Evolutionary conservation across 148 eudicot genomes (phyloP).

Genomic region (Silene latifolia): DNA sequence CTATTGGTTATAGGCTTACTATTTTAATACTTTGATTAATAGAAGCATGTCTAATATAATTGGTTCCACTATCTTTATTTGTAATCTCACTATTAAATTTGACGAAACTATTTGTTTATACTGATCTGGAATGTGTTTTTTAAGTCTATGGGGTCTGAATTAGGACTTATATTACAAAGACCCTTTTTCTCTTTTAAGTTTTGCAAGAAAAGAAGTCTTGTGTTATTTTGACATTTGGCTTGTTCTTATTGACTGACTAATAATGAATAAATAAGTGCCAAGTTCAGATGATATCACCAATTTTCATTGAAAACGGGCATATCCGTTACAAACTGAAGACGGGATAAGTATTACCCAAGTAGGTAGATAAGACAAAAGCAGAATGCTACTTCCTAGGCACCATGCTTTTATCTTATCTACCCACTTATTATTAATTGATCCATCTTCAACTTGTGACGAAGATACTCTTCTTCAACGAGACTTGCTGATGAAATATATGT

Average conservation of each 20-base stretch:
- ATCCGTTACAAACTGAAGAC: conserved; percentile 18
- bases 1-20: not conserved
- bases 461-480: not conserved
- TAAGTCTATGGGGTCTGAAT: conserved; percentile 28
- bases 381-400: too few relatives aligned
- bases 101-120: conserved; percentile 14
- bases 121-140: conserved; percentile 10
- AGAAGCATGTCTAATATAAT: conserved; percentile 15
- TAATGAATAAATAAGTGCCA: conserved; percentile 11
- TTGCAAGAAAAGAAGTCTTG: conserved; percentile 4
- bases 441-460: too few relatives aligned
- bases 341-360: conserved; percentile 29
- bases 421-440: too few relatives aligned
- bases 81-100: conserved; percentile 21
- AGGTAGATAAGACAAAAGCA: too few relatives aligned
- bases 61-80: conserved; percentile 25
- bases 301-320: conserved; percentile 14
- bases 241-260: not conserved
- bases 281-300: conserved; percentile 23
- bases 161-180: conserved; percentile 15
- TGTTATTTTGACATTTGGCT: conserved; percentile 15
- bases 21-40: conserved; percentile 12
- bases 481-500: not conserved
- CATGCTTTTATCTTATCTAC: too few relatives aligned
- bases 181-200: not conserved